Base-by-base conservation (phyloP, 202 grass and related monocot genomes). In the Saccharum hybrid region DNA sequence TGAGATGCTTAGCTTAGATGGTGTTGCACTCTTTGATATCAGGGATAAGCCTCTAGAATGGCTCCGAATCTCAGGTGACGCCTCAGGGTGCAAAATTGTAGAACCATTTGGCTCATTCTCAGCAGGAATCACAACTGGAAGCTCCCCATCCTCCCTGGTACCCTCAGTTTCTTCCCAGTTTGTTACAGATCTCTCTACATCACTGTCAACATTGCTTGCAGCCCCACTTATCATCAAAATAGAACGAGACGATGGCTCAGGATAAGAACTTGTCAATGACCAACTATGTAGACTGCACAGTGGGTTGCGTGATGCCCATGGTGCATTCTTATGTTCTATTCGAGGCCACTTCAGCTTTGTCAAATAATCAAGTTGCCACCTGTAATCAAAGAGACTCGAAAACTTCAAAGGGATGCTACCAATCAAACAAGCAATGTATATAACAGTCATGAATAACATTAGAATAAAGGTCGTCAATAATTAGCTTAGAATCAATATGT, bases 331-430 rank as follows among this genome's bases (percentile, higher is more conserved):
- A 81, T 89, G 84, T 72, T 87, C 83, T 85, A 96, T 85, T 41
- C 64, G 72, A 79, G 96, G 96, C 93, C 96, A 96, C 83, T 84
- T 94, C 78, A 99, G 84, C 88, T 99, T 99, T 79, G 85, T 84
- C 90, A 99, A 90, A 73, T 79, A 94, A 92, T 82, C 88, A 85
- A 99, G 84, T 81, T 96, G 93, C 84, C 84, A 87, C 89, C 93
- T 96, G 96, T 94, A 90, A 77, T 87, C 18, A 97, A 76, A 89
- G 57, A 89, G 77, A 86, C 86, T 78, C 40, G 8, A 90, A 72
- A 91, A 81, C 66, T 92, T 90, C 69, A 87, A 89, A 80, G 38
- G 57, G 63, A 82, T 63, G 63, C 62, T 76, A 74, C 78, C 81
- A 82, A 56, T 84, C 26, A 68, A 86, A 66, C 69, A 82, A 76